Base-by-base conservation (phyloP, 1,139 yeast genomes). In the Saccharomyces pastorianus region DNA sequence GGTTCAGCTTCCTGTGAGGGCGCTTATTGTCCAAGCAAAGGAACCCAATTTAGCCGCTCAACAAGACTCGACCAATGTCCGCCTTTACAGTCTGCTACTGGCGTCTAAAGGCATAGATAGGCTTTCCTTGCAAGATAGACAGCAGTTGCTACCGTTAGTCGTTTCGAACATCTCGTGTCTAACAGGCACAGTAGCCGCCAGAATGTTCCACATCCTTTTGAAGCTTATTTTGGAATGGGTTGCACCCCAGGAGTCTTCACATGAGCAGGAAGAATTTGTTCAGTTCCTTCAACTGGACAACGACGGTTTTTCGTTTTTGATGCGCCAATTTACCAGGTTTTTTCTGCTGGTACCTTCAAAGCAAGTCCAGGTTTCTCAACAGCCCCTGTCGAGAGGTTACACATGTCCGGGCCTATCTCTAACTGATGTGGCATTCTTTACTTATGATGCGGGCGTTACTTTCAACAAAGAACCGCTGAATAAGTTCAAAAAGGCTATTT, bases 91-190 rank as follows among this genome's bases (percentile, higher is more conserved):
- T 31, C 71, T 88, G 51, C 66, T 87, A 55, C 84, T 88, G 59
- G 74, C 84, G 0, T 78, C 89, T 1, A 81, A 81, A 65, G 91
- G 88, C 6, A 67, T 87, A 14, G 84, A 82, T 46, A 69, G 89
- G 53, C 62, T 83, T 51, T 49, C 63, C 4, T 58, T 55, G 0
- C 68, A 65, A 0, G 81, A 78, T 20, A 63, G 59, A 28, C 55
- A 56, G 11, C 51, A 68, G 1, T 64, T 85, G 50, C 65, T 85
- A 0, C 85, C 88, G 0, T 56, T 65, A 3, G 71, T 84, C 0
- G 64, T 84, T 17, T 68, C 72, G 2, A 79, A 77, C 0, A 79
- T 87, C 4, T 71, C 80, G 2, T 50, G 56, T 0, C 71, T 71
- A 48, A 59, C 68, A 1, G 61, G 68, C 2, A 57, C 65, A 2